These are phyloP conservation scores for Peniophora sp. DNA, from an alignment of 1,284 basidiomycete species.

Conservation along the genomic window DNA sequence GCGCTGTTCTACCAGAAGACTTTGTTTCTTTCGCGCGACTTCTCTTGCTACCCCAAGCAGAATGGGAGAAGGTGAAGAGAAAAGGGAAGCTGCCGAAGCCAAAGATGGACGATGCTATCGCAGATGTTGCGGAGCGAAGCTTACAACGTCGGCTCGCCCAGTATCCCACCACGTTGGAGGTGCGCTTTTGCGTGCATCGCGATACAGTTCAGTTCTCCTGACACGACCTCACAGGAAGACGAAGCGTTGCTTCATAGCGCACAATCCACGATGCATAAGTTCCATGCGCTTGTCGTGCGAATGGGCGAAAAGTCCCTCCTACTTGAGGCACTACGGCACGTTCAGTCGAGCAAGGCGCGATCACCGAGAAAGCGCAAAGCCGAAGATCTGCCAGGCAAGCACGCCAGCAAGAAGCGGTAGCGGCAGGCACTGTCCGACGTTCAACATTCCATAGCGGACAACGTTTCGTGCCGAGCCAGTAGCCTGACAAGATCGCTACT, in stretches of 20 bases:
- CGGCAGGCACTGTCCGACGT: no score
- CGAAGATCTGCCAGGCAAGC: neutral
- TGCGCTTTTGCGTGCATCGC: conserved; percentile 19
- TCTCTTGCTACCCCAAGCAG: conserved; percentile 47
- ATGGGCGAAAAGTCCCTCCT: conserved; percentile 78
- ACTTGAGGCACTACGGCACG: conserved; percentile 25
- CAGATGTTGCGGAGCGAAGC: conserved; percentile 38
- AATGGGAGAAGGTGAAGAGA: conserved; percentile 56
- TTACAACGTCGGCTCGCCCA: conserved; percentile 41
- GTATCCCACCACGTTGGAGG: conserved; percentile 56
- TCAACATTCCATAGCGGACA: no score
- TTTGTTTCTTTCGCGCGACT: conserved; percentile 70
- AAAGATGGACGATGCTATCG: conserved; percentile 43
- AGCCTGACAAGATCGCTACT: no score
- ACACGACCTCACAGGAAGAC: conserved; percentile 41
- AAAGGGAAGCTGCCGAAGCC: conserved; percentile 81
- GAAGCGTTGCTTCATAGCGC: conserved; percentile 29
- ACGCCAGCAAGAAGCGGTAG: neutral
- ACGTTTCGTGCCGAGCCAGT: no score
- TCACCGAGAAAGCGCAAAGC: conserved; percentile 8
- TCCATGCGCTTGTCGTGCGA: conserved; percentile 67
- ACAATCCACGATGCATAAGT: conserved; percentile 35
- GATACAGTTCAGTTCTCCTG: conserved; percentile 1
- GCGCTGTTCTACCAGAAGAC: conserved; percentile 50
- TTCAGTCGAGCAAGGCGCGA: conserved; percentile 7